Evolutionary conservation across 306 rosid genomes (phyloP).

Genomic region (Alnus rubra): DNA sequence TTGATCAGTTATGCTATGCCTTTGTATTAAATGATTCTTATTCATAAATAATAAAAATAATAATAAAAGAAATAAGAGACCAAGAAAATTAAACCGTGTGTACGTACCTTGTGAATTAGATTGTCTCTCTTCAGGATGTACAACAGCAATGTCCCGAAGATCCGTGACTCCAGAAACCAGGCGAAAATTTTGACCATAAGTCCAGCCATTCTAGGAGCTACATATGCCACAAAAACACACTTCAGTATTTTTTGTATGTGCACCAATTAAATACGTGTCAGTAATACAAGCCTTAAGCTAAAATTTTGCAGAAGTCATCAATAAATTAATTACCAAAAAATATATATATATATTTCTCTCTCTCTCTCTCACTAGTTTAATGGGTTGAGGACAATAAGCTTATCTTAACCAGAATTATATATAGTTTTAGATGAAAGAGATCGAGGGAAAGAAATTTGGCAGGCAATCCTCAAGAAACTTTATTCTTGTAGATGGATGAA

Average conservation of each 20-base stretch:
- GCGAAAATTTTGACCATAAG: slow-evolving; percentile 61
- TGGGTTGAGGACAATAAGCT: too few species aligned
- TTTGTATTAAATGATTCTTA: too few species aligned
- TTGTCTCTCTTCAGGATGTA: slow-evolving; percentile 67
- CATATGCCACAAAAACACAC: neutral
- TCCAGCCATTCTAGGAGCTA: slow-evolving; percentile 94
- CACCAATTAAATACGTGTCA: too few species aligned
- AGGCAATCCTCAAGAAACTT: too few species aligned
- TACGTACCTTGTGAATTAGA: slow-evolving; percentile 80
- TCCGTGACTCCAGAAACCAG: slow-evolving; percentile 61
- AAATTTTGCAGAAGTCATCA: too few species aligned
- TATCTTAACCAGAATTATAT: too few species aligned
- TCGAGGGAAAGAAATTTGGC: neutral
- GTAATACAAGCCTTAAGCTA: neutral
- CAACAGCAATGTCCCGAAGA: slow-evolving; percentile 63
- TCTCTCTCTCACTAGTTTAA: too few species aligned
- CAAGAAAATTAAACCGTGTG: slow-evolving; percentile 2
- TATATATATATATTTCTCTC: too few species aligned
- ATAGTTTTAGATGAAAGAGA: neutral
- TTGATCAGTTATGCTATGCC: too few species aligned
- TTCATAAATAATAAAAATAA: too few species aligned
- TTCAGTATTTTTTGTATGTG: slow-evolving; percentile 13
- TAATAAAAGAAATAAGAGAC: neutral
- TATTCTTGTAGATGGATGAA: neutral
- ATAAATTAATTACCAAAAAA: too few species aligned